Base-by-base conservation (phyloP, 108 stramenopile species). In the Fragilariopsis cylindrus region DNA sequence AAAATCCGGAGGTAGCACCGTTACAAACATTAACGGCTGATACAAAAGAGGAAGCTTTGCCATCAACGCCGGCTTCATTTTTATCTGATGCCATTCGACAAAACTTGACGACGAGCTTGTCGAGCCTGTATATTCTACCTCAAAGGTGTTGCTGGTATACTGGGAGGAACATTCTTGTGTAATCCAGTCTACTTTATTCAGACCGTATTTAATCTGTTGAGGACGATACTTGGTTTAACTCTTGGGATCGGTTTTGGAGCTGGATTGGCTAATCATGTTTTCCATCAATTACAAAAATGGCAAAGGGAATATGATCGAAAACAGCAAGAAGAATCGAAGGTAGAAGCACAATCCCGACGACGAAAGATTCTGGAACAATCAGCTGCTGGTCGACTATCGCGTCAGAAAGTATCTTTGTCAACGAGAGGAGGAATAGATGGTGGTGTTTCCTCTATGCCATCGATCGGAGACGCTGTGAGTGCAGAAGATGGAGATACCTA, bases 231-330 rank as follows among this genome's bases (percentile, higher is more conserved):
- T 13, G 90, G 87, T 7, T 69, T 78, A 8, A 62, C 88, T n/a
- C 57, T 90, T 11, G 90, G 93, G 2, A 68, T 90, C 42, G 93
- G 86, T 11, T 39, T 94, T 42, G 93, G 93, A 8, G 66, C 89
- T 50, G 90, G 93, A 4, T 78, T 91, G 66, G 90, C 90, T 8
- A 73, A 80, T 48, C 89, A 94, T 65, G 84, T 94, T 21, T 86
- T 85, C 58, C 88, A 91, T 60, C 79, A 74, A 49, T 57, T 90
- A 60, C 74, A 86, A 50, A 74, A 39, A 18, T 78, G 74, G 78
- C 54, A 73, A 30, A 53, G 52, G 19, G 66, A 60, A 12, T 11
- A 72, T 52, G 70, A 71, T 12, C 16, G n/a, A 15, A 41, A 56
- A 41, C 3, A 43, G 6, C 30, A 65, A 11, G 53, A 39, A 5